Percentiles rank a stretch among this genome's conserved stretches.
These are phyloP conservation scores for Gryganskiella cystojenkinii DNA, from an alignment of 192 early-diverging fungal genomes.

Conservation along the genomic window DNA sequence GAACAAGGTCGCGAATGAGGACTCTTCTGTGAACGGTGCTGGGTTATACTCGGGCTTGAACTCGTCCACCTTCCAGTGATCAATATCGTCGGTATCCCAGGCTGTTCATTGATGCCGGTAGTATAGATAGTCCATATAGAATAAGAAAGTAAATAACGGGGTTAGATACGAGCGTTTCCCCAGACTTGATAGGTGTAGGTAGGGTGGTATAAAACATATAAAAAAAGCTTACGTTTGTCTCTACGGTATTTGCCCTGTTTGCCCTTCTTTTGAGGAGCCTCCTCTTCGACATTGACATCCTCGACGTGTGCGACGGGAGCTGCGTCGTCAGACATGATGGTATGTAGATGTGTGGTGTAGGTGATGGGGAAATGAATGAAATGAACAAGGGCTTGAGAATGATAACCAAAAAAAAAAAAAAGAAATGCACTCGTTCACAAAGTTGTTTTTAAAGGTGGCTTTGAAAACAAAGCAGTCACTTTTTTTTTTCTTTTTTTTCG, in stretches of 20 bases:
- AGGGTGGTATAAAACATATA: not conserved
- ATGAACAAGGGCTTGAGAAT: not conserved
- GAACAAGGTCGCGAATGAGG: conserved; percentile 96
- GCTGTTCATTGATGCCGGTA: conserved; percentile 48
- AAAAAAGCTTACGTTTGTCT: conserved; percentile 59
- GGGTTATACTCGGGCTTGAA: conserved; percentile 82
- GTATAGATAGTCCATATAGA: not conserved
- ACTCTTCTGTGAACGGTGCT: conserved; percentile 89
- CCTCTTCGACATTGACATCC: conserved; percentile 20
- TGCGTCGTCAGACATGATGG: conserved; percentile 41
- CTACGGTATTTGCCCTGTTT: conserved; percentile 63
- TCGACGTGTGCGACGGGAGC: conserved; percentile 22
- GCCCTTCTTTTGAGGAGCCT: conserved; percentile 47
- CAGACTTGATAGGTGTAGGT: not conserved
- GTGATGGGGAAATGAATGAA: not conserved
- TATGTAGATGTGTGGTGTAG: conserved; percentile 1
- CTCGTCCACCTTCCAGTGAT: conserved; percentile 93
- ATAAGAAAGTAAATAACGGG: not conserved
- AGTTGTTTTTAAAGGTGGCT: conserved; percentile 1
- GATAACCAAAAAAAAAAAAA: not conserved
- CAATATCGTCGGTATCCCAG: conserved; percentile 93
- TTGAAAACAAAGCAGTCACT: not conserved
- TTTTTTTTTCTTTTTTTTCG: not conserved
- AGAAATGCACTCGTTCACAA: too few relatives aligned
- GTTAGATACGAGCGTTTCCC: not conserved